These are phyloP conservation scores for Botryotinia convoluta DNA, from an alignment of 2,329 filamentous ascomycete species.

Conservation along the genomic window DNA sequence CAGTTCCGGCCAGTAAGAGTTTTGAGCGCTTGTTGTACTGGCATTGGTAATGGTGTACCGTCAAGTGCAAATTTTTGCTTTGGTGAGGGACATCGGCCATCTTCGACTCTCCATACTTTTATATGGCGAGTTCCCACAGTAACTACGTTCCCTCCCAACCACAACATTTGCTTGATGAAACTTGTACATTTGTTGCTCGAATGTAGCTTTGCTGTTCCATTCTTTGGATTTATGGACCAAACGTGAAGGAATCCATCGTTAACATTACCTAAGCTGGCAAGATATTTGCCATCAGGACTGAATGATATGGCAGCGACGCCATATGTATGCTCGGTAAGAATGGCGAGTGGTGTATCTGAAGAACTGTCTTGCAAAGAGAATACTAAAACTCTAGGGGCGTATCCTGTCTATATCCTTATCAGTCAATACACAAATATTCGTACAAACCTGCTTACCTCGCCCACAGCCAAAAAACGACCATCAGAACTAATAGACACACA, in stretches of 20 bases:
- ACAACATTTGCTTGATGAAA: slow-evolving; percentile 79
- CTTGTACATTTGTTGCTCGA: slow-evolving; percentile 93
- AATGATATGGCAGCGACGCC: slow-evolving; percentile 88
- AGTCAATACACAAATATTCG: slow-evolving; percentile 28
- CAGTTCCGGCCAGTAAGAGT: slow-evolving; percentile 85
- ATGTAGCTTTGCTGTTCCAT: slow-evolving; percentile 73
- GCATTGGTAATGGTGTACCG: slow-evolving; percentile 38
- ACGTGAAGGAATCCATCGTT: slow-evolving; percentile 95
- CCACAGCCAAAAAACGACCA: slow-evolving; percentile 83
- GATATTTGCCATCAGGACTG: slow-evolving; percentile 79
- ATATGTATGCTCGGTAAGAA: slow-evolving; percentile 84
- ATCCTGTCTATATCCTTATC: slow-evolving; percentile 64
- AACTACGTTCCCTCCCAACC: slow-evolving; percentile 80
- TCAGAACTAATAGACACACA: slow-evolving; percentile 86
- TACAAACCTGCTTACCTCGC: slow-evolving; percentile 60
- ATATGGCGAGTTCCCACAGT: slow-evolving; percentile 89
- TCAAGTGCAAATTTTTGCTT: slow-evolving; percentile 58
- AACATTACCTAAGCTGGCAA: slow-evolving; percentile 82
- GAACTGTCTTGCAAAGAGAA: slow-evolving; percentile 81
- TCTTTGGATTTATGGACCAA: slow-evolving; percentile 82
- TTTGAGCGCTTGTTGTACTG: slow-evolving; percentile 51
- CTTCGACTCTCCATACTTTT: slow-evolving; percentile 88
- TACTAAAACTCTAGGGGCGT: slow-evolving; percentile 85
- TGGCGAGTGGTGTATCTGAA: slow-evolving; percentile 77
- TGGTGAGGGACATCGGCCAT: slow-evolving; percentile 57